A percentile compares a stretch with the other conserved stretches of the same genome.
Evolutionary conservation across 1,139 yeast species (phyloP).

Genomic region (Taphrina wiesneri): DNA sequence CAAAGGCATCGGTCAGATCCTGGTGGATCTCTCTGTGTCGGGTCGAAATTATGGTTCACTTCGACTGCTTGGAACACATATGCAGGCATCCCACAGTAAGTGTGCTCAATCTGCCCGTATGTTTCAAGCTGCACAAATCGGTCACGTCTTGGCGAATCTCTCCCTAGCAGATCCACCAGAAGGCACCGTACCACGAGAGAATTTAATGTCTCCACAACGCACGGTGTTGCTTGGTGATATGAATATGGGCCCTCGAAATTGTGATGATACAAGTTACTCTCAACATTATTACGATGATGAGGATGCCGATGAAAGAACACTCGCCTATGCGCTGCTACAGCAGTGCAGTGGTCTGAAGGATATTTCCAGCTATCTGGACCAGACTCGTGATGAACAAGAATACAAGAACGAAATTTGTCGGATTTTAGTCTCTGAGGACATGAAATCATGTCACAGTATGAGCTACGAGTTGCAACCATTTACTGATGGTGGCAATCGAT

Average conservation of each 20-base stretch:
- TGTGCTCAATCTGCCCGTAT: constrained; percentile 21
- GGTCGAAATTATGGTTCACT: not conserved
- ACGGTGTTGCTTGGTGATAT: constrained; percentile 9
- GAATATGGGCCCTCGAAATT: constrained; percentile 5
- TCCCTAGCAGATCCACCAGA: too few species aligned
- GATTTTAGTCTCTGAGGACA: not conserved
- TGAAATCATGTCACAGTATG: not conserved
- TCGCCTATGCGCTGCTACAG: constrained; percentile 1
- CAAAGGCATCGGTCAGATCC: constrained; percentile 12
- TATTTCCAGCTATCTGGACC: not conserved
- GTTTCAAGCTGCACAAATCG: constrained; percentile 15
- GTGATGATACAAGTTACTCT: not conserved
- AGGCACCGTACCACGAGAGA: too few species aligned
- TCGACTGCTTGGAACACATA: constrained; percentile 10
- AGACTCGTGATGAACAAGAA: constrained; percentile 7
- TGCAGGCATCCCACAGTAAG: constrained; percentile 16
- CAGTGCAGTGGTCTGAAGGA: not conserved
- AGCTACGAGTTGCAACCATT: constrained; percentile 4
- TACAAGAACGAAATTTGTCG: constrained; percentile 14
- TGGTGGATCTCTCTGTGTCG: not conserved
- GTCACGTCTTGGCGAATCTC: not conserved
- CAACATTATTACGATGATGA: constrained; percentile 11
- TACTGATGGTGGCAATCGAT: constrained; percentile 10
- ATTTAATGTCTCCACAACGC: not conserved
- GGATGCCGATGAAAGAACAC: constrained; percentile 2